Evolutionary conservation across 495 filamentous ascomycete genomes (phyloP).

Genomic region (Tuber microsphaerosporum): DNA sequence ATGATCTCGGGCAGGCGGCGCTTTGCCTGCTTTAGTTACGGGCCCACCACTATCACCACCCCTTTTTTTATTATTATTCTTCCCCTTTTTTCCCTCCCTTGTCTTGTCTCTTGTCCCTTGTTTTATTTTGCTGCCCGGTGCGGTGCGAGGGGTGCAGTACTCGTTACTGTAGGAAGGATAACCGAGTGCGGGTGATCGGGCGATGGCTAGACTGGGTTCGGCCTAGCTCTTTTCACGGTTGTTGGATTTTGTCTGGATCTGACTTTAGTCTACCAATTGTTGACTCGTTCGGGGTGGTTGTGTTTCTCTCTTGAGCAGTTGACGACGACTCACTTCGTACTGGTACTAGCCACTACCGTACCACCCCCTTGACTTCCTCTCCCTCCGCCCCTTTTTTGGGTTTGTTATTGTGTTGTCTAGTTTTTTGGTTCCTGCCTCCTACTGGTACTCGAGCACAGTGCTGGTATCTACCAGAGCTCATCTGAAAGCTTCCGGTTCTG

Average conservation of each 20-base stretch:
- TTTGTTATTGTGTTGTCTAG: background rate
- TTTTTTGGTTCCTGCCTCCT: background rate
- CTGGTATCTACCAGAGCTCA: background rate
- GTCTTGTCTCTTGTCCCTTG: background rate
- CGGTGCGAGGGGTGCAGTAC: background rate
- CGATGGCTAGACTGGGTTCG: background rate
- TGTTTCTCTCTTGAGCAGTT: background rate
- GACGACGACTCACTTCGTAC: too few relatives aligned
- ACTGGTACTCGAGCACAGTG: too few relatives aligned
- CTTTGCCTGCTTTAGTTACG: background rate
- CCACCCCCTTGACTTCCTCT: background rate
- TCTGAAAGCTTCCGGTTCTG: background rate
- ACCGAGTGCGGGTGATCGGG: constrained; percentile 5
- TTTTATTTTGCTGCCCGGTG: background rate
- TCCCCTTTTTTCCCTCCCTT: background rate
- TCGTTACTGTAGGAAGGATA: background rate
- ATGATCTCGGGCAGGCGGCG: background rate
- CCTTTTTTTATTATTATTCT: background rate
- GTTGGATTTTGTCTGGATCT: background rate
- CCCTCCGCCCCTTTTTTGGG: background rate
- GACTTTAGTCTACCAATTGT: background rate
- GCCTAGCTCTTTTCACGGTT: background rate
- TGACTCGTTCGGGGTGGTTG: background rate
- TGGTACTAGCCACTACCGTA: too few relatives aligned
- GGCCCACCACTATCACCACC: background rate